A percentile compares a stretch with the other conserved stretches of the same genome.
These are phyloP conservation scores for Paraphoma chrysanthemicola DNA, from an alignment of 2,329 filamentous ascomycete genomes.

Conservation along the genomic window DNA sequence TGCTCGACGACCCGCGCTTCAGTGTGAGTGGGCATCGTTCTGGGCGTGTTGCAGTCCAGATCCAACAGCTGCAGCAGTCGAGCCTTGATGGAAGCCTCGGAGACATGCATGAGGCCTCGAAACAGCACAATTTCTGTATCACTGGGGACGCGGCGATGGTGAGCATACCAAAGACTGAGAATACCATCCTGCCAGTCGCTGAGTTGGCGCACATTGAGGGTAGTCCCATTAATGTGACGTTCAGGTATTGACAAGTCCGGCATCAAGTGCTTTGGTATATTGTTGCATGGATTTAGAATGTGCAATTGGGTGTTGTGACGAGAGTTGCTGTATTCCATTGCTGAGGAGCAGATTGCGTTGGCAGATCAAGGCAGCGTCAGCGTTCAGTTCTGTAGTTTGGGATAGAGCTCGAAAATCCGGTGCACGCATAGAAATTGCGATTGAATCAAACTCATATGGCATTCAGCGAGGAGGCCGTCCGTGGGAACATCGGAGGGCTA, in stretches of 20 bases:
- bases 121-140: slow-evolving; percentile 4
- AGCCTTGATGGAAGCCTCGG: slow-evolving; percentile 4
- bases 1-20: not conserved
- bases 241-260: too few species aligned
- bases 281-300: not conserved
- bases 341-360: not conserved
- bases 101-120: not conserved
- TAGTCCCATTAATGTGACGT: too few species aligned
- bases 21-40: not conserved
- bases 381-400: not conserved
- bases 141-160: slow-evolving; percentile 5
- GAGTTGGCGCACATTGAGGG: not conserved
- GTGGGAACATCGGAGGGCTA: not conserved
- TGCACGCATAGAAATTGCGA: too few species aligned
- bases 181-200: slow-evolving; percentile 9
- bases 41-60: not conserved
- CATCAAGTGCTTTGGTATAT: not conserved
- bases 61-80: slow-evolving; percentile 5
- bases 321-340: not conserved
- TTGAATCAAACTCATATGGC: too few species aligned
- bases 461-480: too few species aligned
- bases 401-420: not conserved
- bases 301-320: not conserved
- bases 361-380: not conserved
- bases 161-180: slow-evolving; percentile 3